Percentiles rank a stretch among this genome's conserved stretches.
These are phyloP conservation scores for Phytophthora melonis DNA, from an alignment of 352 stramenopile genomes.

Conservation along the genomic window DNA sequence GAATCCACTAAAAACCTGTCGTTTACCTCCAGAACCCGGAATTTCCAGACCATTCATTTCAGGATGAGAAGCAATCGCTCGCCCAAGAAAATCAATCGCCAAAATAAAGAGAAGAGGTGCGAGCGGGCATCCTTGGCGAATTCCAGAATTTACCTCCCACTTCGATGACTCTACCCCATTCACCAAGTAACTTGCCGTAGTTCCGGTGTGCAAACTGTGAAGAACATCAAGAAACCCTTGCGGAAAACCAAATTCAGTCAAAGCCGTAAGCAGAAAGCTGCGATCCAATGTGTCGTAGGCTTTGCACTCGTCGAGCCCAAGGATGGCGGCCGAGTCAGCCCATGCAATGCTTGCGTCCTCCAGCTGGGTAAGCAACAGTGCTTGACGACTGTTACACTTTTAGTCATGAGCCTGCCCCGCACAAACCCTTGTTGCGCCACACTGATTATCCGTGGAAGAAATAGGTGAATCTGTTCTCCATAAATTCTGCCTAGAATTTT, in stretches of 20 bases:
- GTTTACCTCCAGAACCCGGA: neutral
- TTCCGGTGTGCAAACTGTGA: conserved; percentile 4
- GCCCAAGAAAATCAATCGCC: neutral
- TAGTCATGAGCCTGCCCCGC: too few relatives aligned
- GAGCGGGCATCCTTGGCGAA: conserved; percentile 15
- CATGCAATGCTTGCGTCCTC: neutral
- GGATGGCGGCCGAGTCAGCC: neutral
- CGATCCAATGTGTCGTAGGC: conserved; percentile 13
- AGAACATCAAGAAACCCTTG: conserved; percentile 3
- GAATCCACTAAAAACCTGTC: conserved; percentile 7
- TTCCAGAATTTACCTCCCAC: conserved; percentile 2
- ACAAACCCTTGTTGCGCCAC: too few relatives aligned
- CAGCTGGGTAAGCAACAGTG: neutral
- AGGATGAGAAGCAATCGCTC: neutral
- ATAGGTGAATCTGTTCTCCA: too few relatives aligned
- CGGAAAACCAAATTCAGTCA: conserved; percentile 5
- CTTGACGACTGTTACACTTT: neutral
- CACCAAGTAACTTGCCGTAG: conserved; percentile 14
- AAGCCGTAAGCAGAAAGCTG: neutral
- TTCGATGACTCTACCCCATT: conserved; percentile 14
- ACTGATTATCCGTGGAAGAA: too few relatives aligned
- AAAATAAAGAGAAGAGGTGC: conserved; percentile 13
- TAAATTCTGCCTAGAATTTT: too few relatives aligned
- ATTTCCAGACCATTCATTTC: conserved; percentile 6
- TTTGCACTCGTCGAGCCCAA: conserved; percentile 11